Evolutionary conservation across 139 green algal genomes (phyloP).

Genomic region (Asterochloris erici): DNA sequence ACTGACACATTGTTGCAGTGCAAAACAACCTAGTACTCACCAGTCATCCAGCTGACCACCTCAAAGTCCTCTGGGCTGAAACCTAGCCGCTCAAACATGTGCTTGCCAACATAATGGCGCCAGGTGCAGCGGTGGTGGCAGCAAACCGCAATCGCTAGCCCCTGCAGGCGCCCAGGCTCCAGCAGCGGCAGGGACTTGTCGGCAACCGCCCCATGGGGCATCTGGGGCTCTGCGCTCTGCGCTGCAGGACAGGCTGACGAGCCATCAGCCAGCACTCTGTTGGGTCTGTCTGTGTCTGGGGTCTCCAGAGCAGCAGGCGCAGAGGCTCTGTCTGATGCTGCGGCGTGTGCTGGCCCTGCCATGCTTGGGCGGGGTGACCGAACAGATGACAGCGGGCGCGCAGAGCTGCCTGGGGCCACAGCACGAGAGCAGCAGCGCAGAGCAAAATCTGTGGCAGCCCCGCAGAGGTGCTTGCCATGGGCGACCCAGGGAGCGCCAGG

Average conservation of each 20-base stretch:
- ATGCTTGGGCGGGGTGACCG: neutral
- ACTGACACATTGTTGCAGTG: neutral
- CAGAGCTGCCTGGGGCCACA: neutral
- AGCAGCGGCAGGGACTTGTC: neutral
- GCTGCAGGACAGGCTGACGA: neutral
- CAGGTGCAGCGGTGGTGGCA: conserved; percentile 84
- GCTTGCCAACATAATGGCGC: conserved; percentile 64
- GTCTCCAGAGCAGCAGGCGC: neutral
- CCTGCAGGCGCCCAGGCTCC: conserved; percentile 19
- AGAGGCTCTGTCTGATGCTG: conserved; percentile 6
- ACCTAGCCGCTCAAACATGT: conserved; percentile 40
- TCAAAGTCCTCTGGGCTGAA: conserved; percentile 73
- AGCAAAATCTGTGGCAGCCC: conserved; percentile 71
- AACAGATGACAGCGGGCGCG: neutral
- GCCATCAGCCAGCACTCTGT: neutral
- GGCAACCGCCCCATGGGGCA: neutral
- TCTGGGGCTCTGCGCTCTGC: neutral
- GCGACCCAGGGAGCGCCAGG: conserved; percentile 42
- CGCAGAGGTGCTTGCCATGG: conserved; percentile 79
- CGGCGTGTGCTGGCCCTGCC: neutral
- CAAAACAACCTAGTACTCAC: neutral
- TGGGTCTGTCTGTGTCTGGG: neutral
- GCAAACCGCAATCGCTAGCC: conserved; percentile 70
- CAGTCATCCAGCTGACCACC: conserved; percentile 68
- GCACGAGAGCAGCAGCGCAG: conserved; percentile 39